Evolutionary conservation across 768 basidiomycete species (phyloP), one percentile per base, ranked within the genome.

Genomic region (Boletus speciosus): DNA sequence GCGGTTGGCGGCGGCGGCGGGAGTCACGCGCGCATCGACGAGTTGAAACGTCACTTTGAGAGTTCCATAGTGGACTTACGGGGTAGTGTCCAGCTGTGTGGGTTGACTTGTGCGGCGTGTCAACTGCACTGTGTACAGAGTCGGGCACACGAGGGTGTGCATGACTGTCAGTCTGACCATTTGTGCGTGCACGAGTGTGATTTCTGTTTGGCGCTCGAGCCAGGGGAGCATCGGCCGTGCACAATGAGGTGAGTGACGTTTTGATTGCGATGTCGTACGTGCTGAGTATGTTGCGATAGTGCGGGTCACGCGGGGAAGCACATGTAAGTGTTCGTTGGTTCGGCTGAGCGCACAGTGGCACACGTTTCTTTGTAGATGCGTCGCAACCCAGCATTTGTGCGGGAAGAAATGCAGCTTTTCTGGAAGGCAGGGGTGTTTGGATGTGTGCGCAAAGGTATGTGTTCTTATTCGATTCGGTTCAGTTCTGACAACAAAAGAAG

Each of bases 291-390:
- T 41, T 10, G 4, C 3, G 0, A 25, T 34, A 84, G 83, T n/a
- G 83, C 82, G 31, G 84, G 84, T 0, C 83, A 85, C 55, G 64
- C 75, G 21, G 81, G 80, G 14, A 71, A 68, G 10, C 83, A 85
- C 57, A 73, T 82, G 84, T 83, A 63, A 4, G 77, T 60, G 27
- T 45, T 36, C 2, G 2, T 15, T 32, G 0, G 16, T 5, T 43
- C 19, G 4, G 1, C 1, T 6, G 16, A 15, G 5, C 1, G 2
- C 2, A 0, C n/a, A 31, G 7, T 16, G 5, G n/a, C 32, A 38
- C 4, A 58, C 10, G 0, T 29, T 35, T 21, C 10, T 41, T 42
- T 38, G n/a, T 35, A 86, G 85, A 52, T 86, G 84, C 56, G 67
- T 75, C 31, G 72, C 78, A 1, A 76, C 74, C 29, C 61, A 68